phyloP scores from a whole-genome alignment of 768 basidiomycete species.

The Russula earlei region DNA sequence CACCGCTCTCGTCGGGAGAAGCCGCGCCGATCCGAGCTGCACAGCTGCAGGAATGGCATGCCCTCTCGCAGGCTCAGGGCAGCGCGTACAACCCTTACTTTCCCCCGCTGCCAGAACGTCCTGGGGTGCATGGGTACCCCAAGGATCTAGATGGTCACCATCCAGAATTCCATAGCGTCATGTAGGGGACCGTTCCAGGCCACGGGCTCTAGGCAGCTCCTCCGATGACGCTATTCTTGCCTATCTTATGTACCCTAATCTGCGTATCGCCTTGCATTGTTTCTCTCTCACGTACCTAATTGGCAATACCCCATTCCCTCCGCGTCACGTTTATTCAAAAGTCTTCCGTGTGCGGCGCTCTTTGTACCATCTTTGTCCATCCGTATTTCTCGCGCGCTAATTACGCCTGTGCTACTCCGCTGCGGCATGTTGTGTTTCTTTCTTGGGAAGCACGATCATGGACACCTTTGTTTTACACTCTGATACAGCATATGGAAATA shows the following conservation, averaged over 20 bases:
- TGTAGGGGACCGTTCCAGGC: constrained; percentile 14
- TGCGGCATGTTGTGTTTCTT: constrained; percentile 17
- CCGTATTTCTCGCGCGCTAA: constrained; percentile 14
- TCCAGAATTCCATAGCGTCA: constrained; percentile 19
- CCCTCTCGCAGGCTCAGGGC: constrained; percentile 18
- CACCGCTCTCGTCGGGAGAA: constrained; percentile 21
- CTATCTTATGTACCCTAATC: constrained; percentile 20
- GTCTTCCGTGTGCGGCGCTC: constrained; percentile 11
- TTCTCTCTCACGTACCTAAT: constrained; percentile 11
- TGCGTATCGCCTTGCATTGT: constrained; percentile 12
- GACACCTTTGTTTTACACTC: constrained; percentile 14
- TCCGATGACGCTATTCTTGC: constrained; percentile 20
- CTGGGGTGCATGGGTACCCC: constrained; percentile 11
- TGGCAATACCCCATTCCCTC: constrained; percentile 17
- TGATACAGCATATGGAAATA: constrained; percentile 18
- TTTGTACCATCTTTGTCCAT: constrained; percentile 17
- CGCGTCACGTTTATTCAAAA: constrained; percentile 17
- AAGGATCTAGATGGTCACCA: constrained; percentile 18
- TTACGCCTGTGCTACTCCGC: constrained; percentile 7
- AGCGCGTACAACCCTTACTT: constrained; percentile 21
- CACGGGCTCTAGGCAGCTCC: constrained; percentile 10
- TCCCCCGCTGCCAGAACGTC: constrained; percentile 18
- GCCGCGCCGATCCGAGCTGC: constrained; percentile 17
- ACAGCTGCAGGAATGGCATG: constrained; percentile 21
- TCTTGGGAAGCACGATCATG: constrained; percentile 19